phyloP scores from a whole-genome alignment of 1,139 yeast genomes.

The Yamadazyma diddensiae region DNA sequence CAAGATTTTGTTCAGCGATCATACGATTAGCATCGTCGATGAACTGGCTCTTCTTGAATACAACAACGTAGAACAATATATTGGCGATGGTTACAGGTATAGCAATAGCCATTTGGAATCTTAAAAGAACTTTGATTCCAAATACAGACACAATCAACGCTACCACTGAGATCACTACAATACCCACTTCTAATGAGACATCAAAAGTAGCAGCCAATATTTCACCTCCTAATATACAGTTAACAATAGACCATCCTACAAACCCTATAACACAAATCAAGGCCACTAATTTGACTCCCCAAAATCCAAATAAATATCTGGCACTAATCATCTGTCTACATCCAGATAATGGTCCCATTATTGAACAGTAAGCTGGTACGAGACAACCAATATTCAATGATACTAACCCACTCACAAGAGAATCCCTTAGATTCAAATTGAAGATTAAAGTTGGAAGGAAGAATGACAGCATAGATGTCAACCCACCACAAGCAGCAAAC shows the following conservation, averaged over 20 bases:
- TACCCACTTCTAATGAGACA: slow-evolving; percentile 28
- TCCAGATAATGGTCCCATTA: slow-evolving; percentile 41
- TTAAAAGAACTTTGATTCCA: slow-evolving; percentile 51
- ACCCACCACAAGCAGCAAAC: slow-evolving; percentile 41
- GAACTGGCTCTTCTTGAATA: slow-evolving; percentile 51
- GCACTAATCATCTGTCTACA: slow-evolving; percentile 43
- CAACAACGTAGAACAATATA: slow-evolving; percentile 64
- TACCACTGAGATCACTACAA: slow-evolving; percentile 26
- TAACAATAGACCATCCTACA: slow-evolving; percentile 42
- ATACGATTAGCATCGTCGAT: slow-evolving; percentile 35
- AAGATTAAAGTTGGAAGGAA: slow-evolving; percentile 31
- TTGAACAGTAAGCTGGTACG: slow-evolving; percentile 38
- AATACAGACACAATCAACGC: slow-evolving; percentile 32
- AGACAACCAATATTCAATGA: slow-evolving; percentile 34
- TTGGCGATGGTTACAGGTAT: slow-evolving; percentile 71
- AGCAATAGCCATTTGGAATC: slow-evolving; percentile 66
- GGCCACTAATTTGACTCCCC: slow-evolving; percentile 37
- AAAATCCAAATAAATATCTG: slow-evolving; percentile 36
- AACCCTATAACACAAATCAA: slow-evolving; percentile 35
- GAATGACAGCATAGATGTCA: slow-evolving; percentile 40
- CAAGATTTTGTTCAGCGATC: slow-evolving; percentile 22
- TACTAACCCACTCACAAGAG: slow-evolving; percentile 30
- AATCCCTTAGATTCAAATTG: slow-evolving; percentile 26
- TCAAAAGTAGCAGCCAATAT: slow-evolving; percentile 27
- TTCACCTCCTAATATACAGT: slow-evolving; percentile 39